Evolutionary conservation across 2,329 filamentous ascomycete species (phyloP).

Genomic region (Penicillium sp.): DNA sequence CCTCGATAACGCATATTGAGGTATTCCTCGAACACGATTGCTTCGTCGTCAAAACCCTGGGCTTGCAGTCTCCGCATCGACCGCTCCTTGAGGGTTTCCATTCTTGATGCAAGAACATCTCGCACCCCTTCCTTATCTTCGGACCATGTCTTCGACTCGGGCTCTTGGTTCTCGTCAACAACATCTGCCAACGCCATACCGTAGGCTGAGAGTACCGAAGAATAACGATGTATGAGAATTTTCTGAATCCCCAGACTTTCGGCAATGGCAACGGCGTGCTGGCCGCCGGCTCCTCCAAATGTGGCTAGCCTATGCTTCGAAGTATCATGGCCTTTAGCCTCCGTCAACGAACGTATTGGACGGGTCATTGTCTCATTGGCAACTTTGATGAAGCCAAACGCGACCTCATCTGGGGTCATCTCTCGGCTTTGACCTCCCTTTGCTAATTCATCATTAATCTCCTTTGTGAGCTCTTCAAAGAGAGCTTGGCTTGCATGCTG

Average conservation of each 20-base stretch:
- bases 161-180: conserved; percentile 74
- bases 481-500: conserved; percentile 68
- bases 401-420: conserved; percentile 79
- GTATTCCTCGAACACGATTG: conserved; percentile 86
- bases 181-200: conserved; percentile 87
- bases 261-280: conserved; percentile 90
- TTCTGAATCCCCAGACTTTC: conserved; percentile 78
- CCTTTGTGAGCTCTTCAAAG: conserved; percentile 71
- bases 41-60: conserved; percentile 75
- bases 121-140: conserved; percentile 55
- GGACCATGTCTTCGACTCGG: conserved; percentile 61
- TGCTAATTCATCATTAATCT: conserved; percentile 66
- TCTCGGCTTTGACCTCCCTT: conserved; percentile 37
- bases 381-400: conserved; percentile 85
- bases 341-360: conserved; percentile 84
- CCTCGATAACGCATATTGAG: conserved; percentile 68
- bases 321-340: conserved; percentile 85
- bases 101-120: conserved; percentile 68
- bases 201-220: conserved; percentile 85
- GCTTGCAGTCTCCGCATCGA: conserved; percentile 67
- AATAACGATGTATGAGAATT: conserved; percentile 83
- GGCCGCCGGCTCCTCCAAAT: conserved; percentile 86
- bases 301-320: conserved; percentile 82
- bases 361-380: conserved; percentile 90
- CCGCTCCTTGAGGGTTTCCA: conserved; percentile 77